Evolutionary conservation across 345 rosid genomes (phyloP).

Genomic region (Eutrema heterophyllum): DNA sequence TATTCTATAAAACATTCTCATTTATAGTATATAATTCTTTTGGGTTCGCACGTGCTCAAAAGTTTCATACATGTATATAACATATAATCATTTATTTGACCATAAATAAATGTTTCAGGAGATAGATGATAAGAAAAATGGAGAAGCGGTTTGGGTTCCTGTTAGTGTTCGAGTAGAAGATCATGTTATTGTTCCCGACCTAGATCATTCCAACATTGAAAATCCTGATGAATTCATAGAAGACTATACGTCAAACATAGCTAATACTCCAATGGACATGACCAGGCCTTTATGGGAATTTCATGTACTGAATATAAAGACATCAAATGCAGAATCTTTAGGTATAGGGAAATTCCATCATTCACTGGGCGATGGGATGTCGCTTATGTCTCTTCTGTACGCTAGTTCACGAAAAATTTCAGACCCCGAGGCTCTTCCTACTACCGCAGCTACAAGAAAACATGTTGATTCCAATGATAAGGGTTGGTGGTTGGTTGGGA

Average conservation of each 20-base stretch:
- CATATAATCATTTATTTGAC: slow-evolving; percentile 26
- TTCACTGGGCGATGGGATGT: slow-evolving; percentile 50
- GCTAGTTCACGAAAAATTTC: slow-evolving; percentile 47
- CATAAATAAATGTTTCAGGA: slow-evolving; percentile 33
- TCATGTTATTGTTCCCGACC: slow-evolving; percentile 38
- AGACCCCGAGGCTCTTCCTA: slow-evolving; percentile 54
- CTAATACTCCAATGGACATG: slow-evolving; percentile 45
- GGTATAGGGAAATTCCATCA: slow-evolving; percentile 45
- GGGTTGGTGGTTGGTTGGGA: slow-evolving; percentile 34
- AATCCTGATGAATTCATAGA: slow-evolving; percentile 50
- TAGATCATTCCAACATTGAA: slow-evolving; percentile 24
- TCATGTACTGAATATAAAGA: slow-evolving; percentile 57
- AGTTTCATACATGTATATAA: not conserved
- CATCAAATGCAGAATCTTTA: slow-evolving; percentile 52
- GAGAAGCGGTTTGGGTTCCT: slow-evolving; percentile 47
- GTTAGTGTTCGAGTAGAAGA: slow-evolving; percentile 11
- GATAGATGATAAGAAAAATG: slow-evolving; percentile 21
- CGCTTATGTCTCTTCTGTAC: slow-evolving; percentile 52
- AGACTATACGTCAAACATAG: slow-evolving; percentile 54
- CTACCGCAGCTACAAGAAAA: slow-evolving; percentile 30
- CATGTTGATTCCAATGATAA: not conserved
- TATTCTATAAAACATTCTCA: not conserved
- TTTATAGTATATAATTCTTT: not conserved
- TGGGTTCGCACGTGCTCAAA: not conserved
- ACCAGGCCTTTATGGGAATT: slow-evolving; percentile 79